These are phyloP conservation scores for Amanita brunnescens DNA, from an alignment of 768 basidiomycete genomes.

Conservation along the genomic window DNA sequence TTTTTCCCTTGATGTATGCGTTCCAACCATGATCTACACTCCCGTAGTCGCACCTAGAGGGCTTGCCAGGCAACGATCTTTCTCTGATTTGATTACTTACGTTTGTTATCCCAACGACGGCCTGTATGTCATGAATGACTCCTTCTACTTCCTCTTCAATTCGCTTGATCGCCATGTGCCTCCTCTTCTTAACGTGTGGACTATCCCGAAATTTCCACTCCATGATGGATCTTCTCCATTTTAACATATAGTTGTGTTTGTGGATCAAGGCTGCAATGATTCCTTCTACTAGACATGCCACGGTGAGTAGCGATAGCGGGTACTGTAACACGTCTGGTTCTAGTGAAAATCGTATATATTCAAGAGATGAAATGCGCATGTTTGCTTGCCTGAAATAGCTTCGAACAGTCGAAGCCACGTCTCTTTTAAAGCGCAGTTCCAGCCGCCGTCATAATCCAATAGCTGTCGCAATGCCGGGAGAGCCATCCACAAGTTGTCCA, in stretches of 20 bases:
- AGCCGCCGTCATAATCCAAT: conserved; percentile 31
- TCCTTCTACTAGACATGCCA: conserved; percentile 39
- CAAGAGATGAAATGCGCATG: not conserved
- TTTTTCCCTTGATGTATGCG: not conserved
- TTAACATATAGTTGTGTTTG: conserved; percentile 28
- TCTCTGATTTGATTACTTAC: not conserved
- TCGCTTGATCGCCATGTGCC: conserved; percentile 6
- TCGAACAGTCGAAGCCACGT: conserved; percentile 45
- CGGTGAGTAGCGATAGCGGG: conserved; percentile 45
- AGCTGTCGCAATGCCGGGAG: conserved; percentile 42
- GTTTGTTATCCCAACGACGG: conserved; percentile 18
- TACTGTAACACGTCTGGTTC: conserved; percentile 47
- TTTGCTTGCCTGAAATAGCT: conserved; percentile 30
- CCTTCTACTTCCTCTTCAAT: conserved; percentile 26
- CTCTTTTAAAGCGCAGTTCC: conserved; percentile 35
- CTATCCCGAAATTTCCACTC: not conserved
- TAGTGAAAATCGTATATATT: conserved; percentile 13
- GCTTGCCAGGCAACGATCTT: not conserved
- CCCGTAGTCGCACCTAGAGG: not conserved
- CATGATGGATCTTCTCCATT: conserved; percentile 7
- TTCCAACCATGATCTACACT: conserved; percentile 1
- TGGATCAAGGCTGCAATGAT: conserved; percentile 28
- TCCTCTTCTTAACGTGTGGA: not conserved
- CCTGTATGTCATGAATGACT: conserved; percentile 30
- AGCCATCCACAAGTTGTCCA: conserved; percentile 53